A percentile compares a stretch with the other conserved stretches of the same genome.
phyloP scores from a whole-genome alignment of 345 rosid species.

The Bruguiera sexangula region DNA sequence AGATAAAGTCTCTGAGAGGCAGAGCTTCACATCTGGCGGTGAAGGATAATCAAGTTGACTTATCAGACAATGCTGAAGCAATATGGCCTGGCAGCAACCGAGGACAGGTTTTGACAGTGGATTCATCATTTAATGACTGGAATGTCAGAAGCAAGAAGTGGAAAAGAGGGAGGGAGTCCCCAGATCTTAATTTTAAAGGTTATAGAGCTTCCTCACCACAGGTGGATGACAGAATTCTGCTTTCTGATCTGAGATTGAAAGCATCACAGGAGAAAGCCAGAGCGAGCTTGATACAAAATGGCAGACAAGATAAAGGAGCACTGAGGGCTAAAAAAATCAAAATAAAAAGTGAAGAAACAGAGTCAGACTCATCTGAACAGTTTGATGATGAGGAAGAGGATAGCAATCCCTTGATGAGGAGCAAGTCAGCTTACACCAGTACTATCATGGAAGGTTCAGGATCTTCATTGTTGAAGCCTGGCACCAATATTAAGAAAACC shows the following conservation, averaged over 20 bases:
- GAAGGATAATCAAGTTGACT: constrained; percentile 53
- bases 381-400: constrained; percentile 57
- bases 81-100: constrained; percentile 46
- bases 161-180: constrained; percentile 55
- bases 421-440: constrained; percentile 46
- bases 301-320: constrained; percentile 36
- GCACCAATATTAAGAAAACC: constrained; percentile 40
- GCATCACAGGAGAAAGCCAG: constrained; percentile 55
- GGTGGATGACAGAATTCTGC: constrained; percentile 50
- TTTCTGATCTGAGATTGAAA: constrained; percentile 52
- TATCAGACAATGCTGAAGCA: constrained; percentile 39
- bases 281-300: constrained; percentile 49
- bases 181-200: constrained; percentile 47
- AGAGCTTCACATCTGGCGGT: constrained; percentile 24
- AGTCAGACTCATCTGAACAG: constrained; percentile 75
- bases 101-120: constrained; percentile 44
- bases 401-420: constrained; percentile 45
- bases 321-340: constrained; percentile 45
- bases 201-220: constrained; percentile 51
- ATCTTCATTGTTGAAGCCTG: constrained; percentile 45
- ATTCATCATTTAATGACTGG: constrained; percentile 56
- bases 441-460: constrained; percentile 43
- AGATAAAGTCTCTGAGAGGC: constrained; percentile 54
- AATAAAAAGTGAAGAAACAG: constrained; percentile 64
- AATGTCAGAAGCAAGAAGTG: constrained; percentile 59